A percentile compares a stretch with the other conserved stretches of the same genome.
These are phyloP conservation scores for Pseudonectria buxi DNA, from an alignment of 2,329 filamentous ascomycete genomes.

Conservation along the genomic window DNA sequence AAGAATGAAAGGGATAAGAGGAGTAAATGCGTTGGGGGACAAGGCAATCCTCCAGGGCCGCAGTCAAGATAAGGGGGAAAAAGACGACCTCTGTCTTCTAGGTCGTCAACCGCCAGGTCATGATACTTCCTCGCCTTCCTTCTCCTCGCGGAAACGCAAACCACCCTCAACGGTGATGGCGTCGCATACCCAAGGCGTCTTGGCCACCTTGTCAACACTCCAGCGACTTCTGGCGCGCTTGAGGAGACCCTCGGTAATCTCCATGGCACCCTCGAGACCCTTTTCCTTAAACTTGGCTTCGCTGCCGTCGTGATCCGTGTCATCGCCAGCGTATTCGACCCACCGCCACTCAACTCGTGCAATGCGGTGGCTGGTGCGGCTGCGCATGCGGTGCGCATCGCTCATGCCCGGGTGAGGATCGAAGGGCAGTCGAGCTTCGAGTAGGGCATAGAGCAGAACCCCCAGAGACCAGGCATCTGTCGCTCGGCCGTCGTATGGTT, in stretches of 20 bases:
- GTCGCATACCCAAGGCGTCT: constrained; percentile 66
- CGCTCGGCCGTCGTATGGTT: constrained; percentile 84
- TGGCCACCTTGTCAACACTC: constrained; percentile 65
- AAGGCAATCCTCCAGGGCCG: constrained; percentile 11
- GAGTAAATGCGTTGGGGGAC: constrained; percentile 1
- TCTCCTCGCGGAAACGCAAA: constrained; percentile 52
- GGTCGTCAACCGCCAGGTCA: constrained; percentile 4
- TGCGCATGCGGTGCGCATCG: constrained; percentile 68
- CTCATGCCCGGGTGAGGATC: constrained; percentile 79
- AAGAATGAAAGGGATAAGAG: constrained; percentile 1
- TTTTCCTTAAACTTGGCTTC: constrained; percentile 53
- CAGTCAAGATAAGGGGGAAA: constrained; percentile 10
- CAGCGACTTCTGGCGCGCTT: constrained; percentile 76
- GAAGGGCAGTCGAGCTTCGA: constrained; percentile 90
- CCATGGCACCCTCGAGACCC: constrained; percentile 67
- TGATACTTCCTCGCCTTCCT: constrained; percentile 47
- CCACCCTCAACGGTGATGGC: constrained; percentile 64
- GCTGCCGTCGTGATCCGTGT: constrained; percentile 76
- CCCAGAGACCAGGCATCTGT: constrained; percentile 95
- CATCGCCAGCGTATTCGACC: constrained; percentile 75
- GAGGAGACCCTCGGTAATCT: constrained; percentile 76
- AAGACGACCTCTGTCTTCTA: constrained; percentile 6
- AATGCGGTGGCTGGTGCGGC: constrained; percentile 86
- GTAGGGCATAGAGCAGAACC: constrained; percentile 84
- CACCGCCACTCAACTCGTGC: constrained; percentile 93